A percentile compares a stretch with the other conserved stretches of the same genome.
phyloP scores from a whole-genome alignment of 2,329 filamentous ascomycete species.

The Aspergillus sp. region DNA sequence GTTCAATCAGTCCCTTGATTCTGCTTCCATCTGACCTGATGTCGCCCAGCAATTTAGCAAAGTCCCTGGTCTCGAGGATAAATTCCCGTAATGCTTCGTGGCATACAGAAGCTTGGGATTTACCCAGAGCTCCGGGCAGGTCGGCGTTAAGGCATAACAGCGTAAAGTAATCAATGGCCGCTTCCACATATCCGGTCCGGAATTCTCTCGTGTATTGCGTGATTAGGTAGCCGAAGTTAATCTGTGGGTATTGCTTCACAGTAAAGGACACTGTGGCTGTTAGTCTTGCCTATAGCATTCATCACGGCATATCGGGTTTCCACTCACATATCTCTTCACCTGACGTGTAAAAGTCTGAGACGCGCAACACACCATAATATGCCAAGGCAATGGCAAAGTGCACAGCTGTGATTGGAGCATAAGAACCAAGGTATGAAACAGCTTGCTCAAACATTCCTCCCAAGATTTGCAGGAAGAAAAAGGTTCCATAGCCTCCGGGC shows the following conservation, averaged over 20 bases:
- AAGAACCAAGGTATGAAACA: constrained; percentile 84
- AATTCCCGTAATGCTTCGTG: constrained; percentile 92
- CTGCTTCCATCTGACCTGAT: constrained; percentile 82
- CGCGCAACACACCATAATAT: constrained; percentile 85
- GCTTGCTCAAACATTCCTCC: constrained; percentile 94
- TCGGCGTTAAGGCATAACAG: constrained; percentile 92
- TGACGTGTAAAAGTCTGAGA: constrained; percentile 75
- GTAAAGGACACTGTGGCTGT: constrained; percentile 53
- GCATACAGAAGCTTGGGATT: constrained; percentile 77
- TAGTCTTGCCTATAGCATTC: constrained; percentile 16
- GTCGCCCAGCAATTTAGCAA: constrained; percentile 89
- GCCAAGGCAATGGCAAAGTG: constrained; percentile 90
- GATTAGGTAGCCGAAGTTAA: constrained; percentile 92
- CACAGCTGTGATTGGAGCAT: constrained; percentile 89
- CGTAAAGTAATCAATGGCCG: constrained; percentile 89
- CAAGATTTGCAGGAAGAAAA: constrained; percentile 88
- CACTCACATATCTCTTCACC: constrained; percentile 67
- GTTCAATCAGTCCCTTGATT: constrained; percentile 83
- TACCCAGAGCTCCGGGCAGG: constrained; percentile 70
- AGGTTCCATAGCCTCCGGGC: constrained; percentile 79
- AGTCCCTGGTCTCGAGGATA: constrained; percentile 94
- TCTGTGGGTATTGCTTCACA: constrained; percentile 64
- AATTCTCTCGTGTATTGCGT: constrained; percentile 97
- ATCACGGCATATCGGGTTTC: neutral
- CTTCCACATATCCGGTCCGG: constrained; percentile 82